Evolutionary conservation across 805 yeast species (phyloP).

Genomic region (Candida suzukii): DNA sequence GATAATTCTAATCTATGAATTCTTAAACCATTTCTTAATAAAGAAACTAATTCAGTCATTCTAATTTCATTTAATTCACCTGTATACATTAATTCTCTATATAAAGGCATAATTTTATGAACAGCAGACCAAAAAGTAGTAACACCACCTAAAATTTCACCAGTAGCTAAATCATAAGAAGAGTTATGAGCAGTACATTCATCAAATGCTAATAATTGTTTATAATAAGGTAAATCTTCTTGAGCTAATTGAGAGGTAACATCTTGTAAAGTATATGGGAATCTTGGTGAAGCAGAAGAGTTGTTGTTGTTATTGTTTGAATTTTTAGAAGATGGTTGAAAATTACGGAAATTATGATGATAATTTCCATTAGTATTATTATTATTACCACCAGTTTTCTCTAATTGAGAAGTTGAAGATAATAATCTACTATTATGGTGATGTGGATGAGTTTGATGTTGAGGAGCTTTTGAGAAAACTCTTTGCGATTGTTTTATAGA

Average conservation of each 20-base stretch:
- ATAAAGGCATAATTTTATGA: conserved; percentile 41
- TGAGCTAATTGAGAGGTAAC: conserved; percentile 10
- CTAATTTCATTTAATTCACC: conserved; percentile 41
- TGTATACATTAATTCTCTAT: conserved; percentile 37
- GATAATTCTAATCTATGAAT: conserved; percentile 49
- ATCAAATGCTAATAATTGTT: conserved; percentile 45
- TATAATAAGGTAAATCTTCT: conserved; percentile 40
- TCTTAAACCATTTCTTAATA: conserved; percentile 48
- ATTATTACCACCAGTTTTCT: neutral
- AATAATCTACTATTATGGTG: conserved; percentile 10
- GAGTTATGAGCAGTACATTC: conserved; percentile 35
- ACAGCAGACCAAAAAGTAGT: conserved; percentile 48
- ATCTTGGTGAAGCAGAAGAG: neutral
- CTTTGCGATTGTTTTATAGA: conserved; percentile 26
- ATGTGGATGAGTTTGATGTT: conserved; percentile 20
- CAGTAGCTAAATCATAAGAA: conserved; percentile 29
- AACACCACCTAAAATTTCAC: conserved; percentile 31
- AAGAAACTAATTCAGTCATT: conserved; percentile 41
- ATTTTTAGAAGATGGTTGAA: neutral
- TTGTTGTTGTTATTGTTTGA: neutral
- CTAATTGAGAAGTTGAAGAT: neutral
- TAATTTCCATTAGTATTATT: neutral
- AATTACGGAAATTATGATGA: conserved; percentile 5
- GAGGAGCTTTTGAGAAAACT: conserved; percentile 25
- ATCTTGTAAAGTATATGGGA: conserved; percentile 1